A percentile compares a stretch with the other conserved stretches of the same genome.
phyloP scores from a whole-genome alignment of 805 yeast species.

The Millerozyma miso region DNA sequence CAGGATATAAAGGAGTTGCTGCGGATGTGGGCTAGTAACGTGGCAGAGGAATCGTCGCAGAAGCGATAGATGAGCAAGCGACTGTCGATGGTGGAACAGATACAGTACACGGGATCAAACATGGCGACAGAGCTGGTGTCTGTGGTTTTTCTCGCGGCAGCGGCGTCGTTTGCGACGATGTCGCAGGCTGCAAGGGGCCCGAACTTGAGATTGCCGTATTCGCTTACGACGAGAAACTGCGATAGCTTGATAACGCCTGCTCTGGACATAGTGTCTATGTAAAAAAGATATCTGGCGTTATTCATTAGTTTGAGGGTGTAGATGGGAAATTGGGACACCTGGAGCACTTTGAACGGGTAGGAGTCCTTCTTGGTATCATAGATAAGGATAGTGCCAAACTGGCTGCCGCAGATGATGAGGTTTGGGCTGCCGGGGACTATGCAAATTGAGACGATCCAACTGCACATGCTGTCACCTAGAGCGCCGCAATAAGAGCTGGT shows the following conservation, averaged over 20 bases:
- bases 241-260: constrained; percentile 21
- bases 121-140: constrained; percentile 2
- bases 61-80: constrained; percentile 19
- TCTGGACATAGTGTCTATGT: constrained; percentile 27
- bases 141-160: constrained; percentile 2
- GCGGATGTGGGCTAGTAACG: constrained; percentile 12
- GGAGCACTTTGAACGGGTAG: constrained; percentile 10
- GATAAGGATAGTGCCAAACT: constrained; percentile 25
- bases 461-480: constrained; percentile 7
- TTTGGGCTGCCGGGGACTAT: constrained; percentile 6
- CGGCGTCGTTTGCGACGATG: constrained; percentile 7
- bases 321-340: constrained; percentile 24
- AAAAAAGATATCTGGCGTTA: constrained; percentile 16
- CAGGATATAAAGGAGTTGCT: constrained; percentile 11
- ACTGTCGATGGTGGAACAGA: constrained; percentile 20
- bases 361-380: constrained; percentile 14
- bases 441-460: constrained; percentile 23
- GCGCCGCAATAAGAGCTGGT: constrained; percentile 6
- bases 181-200: constrained; percentile 18
- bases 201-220: constrained; percentile 18
- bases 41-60: constrained; percentile 14
- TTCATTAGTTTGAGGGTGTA: constrained; percentile 13
- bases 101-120: constrained; percentile 21
- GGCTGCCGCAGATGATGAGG: constrained; percentile 24
- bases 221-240: constrained; percentile 11